These are phyloP conservation scores for Neopestalotiopsis rosae DNA, from an alignment of 2,329 filamentous ascomycete species.

Conservation along the genomic window DNA sequence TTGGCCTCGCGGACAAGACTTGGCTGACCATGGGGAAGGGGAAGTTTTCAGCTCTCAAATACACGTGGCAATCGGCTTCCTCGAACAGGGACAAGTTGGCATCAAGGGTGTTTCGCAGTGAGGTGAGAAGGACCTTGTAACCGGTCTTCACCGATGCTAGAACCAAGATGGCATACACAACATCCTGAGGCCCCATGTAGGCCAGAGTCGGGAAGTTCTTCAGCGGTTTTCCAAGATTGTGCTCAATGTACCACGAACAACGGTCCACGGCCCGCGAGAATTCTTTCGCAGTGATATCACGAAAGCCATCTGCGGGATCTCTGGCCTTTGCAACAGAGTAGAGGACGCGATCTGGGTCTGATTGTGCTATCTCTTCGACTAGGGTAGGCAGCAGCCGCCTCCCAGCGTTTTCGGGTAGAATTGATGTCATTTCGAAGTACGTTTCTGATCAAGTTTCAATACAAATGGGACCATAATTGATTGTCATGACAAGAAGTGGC, in stretches of 20 bases:
- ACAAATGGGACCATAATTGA: too few species aligned
- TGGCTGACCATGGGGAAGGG: conserved; percentile 26
- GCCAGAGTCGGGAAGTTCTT: conserved; percentile 38
- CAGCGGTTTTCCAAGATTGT: too few species aligned
- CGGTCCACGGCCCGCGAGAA: conserved; percentile 21
- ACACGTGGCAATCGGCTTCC: conserved; percentile 28
- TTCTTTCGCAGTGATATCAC: conserved; percentile 21
- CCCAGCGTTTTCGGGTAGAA: too few species aligned
- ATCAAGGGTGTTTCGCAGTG: conserved; percentile 23
- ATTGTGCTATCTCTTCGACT: conserved; percentile 29
- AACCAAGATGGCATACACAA: not conserved
- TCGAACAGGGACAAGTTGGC: conserved; percentile 1
- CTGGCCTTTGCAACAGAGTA: conserved; percentile 29
- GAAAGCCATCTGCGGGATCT: conserved; percentile 30
- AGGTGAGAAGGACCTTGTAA: conserved; percentile 29
- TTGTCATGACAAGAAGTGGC: too few species aligned
- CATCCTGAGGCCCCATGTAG: conserved; percentile 42
- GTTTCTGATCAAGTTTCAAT: too few species aligned
- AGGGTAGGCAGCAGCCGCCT: conserved; percentile 8
- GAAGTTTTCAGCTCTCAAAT: conserved; percentile 31
- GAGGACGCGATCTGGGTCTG: conserved; percentile 27
- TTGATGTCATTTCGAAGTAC: too few species aligned
- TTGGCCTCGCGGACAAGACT: conserved; percentile 29
- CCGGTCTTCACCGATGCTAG: conserved; percentile 1
- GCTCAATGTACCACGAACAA: too few species aligned